phyloP scores from a whole-genome alignment of 768 basidiomycete species.

The Gautieria morchelliformis region DNA sequence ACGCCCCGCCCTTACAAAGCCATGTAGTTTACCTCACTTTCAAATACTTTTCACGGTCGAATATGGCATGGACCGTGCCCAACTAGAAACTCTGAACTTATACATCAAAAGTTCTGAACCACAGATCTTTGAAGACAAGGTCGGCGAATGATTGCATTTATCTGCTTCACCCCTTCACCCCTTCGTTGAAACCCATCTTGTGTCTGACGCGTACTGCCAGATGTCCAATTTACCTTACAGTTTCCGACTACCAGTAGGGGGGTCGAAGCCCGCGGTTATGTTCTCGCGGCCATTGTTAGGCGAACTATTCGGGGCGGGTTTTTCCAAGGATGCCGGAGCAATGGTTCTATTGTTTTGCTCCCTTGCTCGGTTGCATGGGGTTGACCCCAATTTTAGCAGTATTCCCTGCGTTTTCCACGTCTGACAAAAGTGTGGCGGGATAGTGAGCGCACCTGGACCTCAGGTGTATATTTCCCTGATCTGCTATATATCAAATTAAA shows the following conservation, averaged over 20 bases:
- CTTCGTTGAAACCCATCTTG: neutral
- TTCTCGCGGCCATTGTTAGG: conserved; percentile 54
- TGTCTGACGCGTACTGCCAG: neutral
- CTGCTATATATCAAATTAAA: neutral
- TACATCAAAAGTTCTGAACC: conserved; percentile 40
- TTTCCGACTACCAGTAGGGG: conserved; percentile 37
- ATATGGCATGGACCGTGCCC: conserved; percentile 59
- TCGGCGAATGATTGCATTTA: neutral
- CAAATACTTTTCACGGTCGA: conserved; percentile 66
- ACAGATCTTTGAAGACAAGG: conserved; percentile 13
- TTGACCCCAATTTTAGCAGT: conserved; percentile 40
- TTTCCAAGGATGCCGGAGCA: conserved; percentile 55
- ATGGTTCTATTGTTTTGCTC: conserved; percentile 29
- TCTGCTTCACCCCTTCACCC: neutral
- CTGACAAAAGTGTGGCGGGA: conserved; percentile 58
- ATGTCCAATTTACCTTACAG: conserved; percentile 38
- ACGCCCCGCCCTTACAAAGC: conserved; percentile 21
- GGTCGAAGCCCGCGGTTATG: conserved; percentile 45
- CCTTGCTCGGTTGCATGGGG: neutral
- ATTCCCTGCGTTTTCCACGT: conserved; percentile 78
- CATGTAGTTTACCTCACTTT: conserved; percentile 45
- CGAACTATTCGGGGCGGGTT: conserved; percentile 77
- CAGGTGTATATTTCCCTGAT: conserved; percentile 19
- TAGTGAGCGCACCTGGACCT: conserved; percentile 56
- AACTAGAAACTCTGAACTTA: conserved; percentile 68